phyloP scores from a whole-genome alignment of 2,329 filamentous ascomycete genomes.

The Ascochyta rabiei region DNA sequence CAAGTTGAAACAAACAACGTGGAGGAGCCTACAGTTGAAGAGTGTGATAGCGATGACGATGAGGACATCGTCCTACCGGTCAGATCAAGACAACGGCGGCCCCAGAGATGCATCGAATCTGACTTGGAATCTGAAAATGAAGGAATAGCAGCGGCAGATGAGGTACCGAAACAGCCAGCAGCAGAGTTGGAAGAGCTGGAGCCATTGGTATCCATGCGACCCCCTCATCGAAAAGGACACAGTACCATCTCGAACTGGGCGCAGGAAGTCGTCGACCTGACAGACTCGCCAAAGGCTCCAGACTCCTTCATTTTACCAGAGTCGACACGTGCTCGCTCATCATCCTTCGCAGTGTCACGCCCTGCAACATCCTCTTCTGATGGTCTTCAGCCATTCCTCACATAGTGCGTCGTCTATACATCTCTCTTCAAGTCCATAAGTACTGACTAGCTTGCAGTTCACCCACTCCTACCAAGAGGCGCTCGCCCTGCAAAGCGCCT shows the following conservation, averaged over 20 bases:
- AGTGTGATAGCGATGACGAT: conserved; percentile 31
- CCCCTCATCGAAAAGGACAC: conserved; percentile 33
- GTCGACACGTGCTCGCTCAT: conserved; percentile 26
- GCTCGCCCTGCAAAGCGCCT: conserved; percentile 43
- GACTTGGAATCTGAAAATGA: conserved; percentile 35
- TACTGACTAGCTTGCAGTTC: conserved; percentile 23
- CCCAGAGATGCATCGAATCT: conserved; percentile 21
- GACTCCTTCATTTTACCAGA: conserved; percentile 27
- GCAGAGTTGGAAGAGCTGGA: conserved; percentile 9
- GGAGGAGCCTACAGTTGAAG: conserved; percentile 2
- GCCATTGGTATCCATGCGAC: conserved; percentile 28
- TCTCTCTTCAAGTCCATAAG: not conserved
- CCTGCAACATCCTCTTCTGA: conserved; percentile 39
- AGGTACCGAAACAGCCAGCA: conserved; percentile 13
- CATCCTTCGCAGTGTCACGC: conserved; percentile 36
- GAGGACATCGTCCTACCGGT: conserved; percentile 36
- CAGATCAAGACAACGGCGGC: conserved; percentile 23
- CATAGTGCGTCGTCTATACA: conserved; percentile 31
- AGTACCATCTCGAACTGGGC: conserved; percentile 40
- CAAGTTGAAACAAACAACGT: conserved; percentile 5
- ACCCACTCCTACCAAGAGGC: conserved; percentile 41
- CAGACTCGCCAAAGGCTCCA: conserved; percentile 33
- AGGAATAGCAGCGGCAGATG: conserved; percentile 5
- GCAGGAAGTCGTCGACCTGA: conserved; percentile 43
- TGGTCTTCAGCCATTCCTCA: conserved; percentile 36